A percentile compares a stretch with the other conserved stretches of the same genome.
phyloP scores from a whole-genome alignment of 371 early-diverging fungal genomes.

The Sporodiniella umbellata region DNA sequence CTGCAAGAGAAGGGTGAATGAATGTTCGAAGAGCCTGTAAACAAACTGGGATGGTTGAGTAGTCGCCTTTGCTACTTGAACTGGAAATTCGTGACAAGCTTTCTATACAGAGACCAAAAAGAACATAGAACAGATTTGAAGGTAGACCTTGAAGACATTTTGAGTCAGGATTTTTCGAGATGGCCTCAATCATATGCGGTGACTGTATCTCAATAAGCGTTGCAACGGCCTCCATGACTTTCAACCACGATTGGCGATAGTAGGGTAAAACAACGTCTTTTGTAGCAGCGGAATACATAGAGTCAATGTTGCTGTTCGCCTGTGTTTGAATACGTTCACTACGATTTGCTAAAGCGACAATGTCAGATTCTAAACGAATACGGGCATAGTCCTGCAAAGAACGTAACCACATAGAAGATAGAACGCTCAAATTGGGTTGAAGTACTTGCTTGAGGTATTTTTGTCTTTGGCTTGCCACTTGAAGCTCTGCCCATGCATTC shows the following conservation, averaged over 20 bases:
- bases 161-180: slow-evolving; percentile 34
- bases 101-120: slow-evolving; percentile 68
- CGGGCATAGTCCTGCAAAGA: slow-evolving; percentile 61
- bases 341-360: slow-evolving; percentile 42
- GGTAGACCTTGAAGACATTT: slow-evolving; percentile 25
- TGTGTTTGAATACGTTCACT: slow-evolving; percentile 44
- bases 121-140: slow-evolving; percentile 50
- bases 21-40: slow-evolving; percentile 39
- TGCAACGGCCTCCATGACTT: slow-evolving; percentile 56
- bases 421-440: slow-evolving; percentile 56
- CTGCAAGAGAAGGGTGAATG: slow-evolving; percentile 40
- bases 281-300: slow-evolving; percentile 49
- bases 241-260: slow-evolving; percentile 53
- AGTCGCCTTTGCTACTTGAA: slow-evolving; percentile 32
- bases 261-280: slow-evolving; percentile 61
- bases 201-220: slow-evolving; percentile 41
- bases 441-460: slow-evolving; percentile 60
- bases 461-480: slow-evolving; percentile 58
- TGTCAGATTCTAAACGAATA: slow-evolving; percentile 55
- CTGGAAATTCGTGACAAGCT: slow-evolving; percentile 49
- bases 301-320: slow-evolving; percentile 41
- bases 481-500: slow-evolving; percentile 83
- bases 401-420: slow-evolving; percentile 58
- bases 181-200: slow-evolving; percentile 42
- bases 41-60: slow-evolving; percentile 35